A percentile compares a stretch with the other conserved stretches of the same genome.
Conservation (phyloP, 2,329 filamentous ascomycete species). For the Phialophora expanda region DNA sequence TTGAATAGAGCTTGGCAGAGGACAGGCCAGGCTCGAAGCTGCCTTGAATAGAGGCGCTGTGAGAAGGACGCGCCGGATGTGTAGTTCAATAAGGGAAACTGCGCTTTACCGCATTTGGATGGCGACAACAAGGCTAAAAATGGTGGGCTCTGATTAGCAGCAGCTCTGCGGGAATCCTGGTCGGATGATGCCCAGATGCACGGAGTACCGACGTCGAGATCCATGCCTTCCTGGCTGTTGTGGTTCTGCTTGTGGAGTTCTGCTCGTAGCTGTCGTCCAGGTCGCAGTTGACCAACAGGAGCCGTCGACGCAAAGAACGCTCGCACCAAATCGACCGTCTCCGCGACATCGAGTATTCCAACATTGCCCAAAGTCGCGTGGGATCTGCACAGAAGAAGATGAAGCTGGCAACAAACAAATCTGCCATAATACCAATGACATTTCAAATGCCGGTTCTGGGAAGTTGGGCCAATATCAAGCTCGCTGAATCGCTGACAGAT, state of each 20-base stretch:
- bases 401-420: background rate
- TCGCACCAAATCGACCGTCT: too few species aligned
- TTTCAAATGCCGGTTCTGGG: conserved; percentile 20
- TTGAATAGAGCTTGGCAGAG: conserved; percentile 19
- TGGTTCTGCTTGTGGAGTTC: too few species aligned
- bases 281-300: too few species aligned
- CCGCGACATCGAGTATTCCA: too few species aligned
- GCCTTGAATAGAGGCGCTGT: conserved; percentile 24
- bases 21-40: conserved; percentile 19
- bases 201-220: background rate
- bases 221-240: too few species aligned
- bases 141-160: background rate
- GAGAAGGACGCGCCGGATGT: conserved; percentile 22
- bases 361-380: too few species aligned
- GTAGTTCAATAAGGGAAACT: conserved; percentile 20
- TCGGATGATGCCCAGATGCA: background rate
- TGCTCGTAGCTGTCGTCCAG: too few species aligned
- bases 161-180: background rate
- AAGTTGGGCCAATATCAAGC: conserved; percentile 23
- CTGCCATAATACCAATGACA: conserved; percentile 21
- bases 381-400: background rate
- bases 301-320: too few species aligned
- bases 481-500: conserved; percentile 31
- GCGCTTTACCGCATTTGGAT: conserved; percentile 25
- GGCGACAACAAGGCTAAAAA: background rate